phyloP scores from a whole-genome alignment of 192 early-diverging fungal species.

The Coemansia aciculifera region DNA sequence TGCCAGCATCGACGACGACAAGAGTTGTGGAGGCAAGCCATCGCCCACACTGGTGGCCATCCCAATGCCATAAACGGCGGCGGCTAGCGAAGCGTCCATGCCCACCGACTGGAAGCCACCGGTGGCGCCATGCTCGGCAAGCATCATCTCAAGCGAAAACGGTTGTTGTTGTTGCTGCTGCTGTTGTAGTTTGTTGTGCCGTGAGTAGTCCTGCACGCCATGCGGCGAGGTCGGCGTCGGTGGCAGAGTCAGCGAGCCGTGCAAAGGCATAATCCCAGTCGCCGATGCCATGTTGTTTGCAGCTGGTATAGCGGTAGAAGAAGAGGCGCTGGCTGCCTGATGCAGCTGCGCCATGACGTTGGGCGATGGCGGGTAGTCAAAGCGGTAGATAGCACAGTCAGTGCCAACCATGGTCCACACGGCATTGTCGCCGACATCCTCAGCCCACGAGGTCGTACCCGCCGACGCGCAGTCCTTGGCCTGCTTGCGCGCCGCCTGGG shows the following conservation, averaged over 20 bases:
- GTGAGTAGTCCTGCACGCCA: conserved; percentile 42
- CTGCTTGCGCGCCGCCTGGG: conserved; percentile 33
- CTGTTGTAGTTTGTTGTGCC: conserved; percentile 31
- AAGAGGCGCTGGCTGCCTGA: conserved; percentile 8
- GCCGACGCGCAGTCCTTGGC: conserved; percentile 40
- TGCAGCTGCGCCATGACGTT: conserved; percentile 26
- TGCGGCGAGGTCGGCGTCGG: conserved; percentile 39
- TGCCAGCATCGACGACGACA: conserved; percentile 12
- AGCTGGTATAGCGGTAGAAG: not conserved
- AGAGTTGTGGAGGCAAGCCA: conserved; percentile 15
- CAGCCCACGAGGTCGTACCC: conserved; percentile 63
- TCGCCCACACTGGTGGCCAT: conserved; percentile 20
- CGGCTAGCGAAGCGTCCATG: conserved; percentile 41
- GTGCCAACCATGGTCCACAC: conserved; percentile 95
- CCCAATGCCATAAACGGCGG: conserved; percentile 39
- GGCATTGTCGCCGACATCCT: conserved; percentile 83
- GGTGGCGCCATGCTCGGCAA: conserved; percentile 14
- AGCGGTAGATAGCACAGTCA: conserved; percentile 54
- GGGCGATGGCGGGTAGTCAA: conserved; percentile 35
- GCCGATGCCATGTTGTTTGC: conserved; percentile 4
- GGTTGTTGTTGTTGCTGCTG: conserved; percentile 17
- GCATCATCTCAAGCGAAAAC: conserved; percentile 40
- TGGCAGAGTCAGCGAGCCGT: conserved; percentile 48
- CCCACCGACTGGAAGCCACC: conserved; percentile 18
- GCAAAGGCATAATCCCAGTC: conserved; percentile 28